Evolutionary conservation across 177 flowering plant species (phyloP).

Genomic region (Vitis hybrid): DNA sequence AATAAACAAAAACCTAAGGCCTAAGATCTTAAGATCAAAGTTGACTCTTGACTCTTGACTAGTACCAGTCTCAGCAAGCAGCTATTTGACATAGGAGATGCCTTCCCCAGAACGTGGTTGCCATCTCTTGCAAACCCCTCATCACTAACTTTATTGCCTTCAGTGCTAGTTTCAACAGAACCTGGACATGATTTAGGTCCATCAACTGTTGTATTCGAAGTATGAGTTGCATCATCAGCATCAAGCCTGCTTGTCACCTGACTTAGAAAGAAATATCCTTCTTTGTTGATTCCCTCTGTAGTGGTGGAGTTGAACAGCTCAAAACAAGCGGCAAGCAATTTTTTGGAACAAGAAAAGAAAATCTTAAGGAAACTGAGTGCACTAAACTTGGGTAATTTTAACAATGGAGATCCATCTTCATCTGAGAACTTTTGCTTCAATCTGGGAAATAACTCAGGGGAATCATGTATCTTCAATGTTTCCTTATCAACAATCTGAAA

Average conservation of each 20-base stretch:
- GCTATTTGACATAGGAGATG: slow-evolving; percentile 26
- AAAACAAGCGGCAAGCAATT: slow-evolving; percentile 73
- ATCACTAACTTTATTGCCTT: slow-evolving; percentile 14
- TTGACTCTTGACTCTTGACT: not conserved
- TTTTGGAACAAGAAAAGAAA: slow-evolving; percentile 68
- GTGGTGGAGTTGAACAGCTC: slow-evolving; percentile 52
- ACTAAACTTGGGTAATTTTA: slow-evolving; percentile 57
- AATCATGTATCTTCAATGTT: slow-evolving; percentile 45
- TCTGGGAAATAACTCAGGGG: slow-evolving; percentile 36
- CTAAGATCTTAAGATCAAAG: not conserved
- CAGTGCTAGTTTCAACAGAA: slow-evolving; percentile 21
- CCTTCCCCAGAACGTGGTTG: slow-evolving; percentile 17
- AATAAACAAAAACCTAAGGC: not conserved
- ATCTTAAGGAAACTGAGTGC: slow-evolving; percentile 61
- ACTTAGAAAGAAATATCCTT: slow-evolving; percentile 62
- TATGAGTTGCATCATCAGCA: slow-evolving; percentile 25
- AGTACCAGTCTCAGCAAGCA: slow-evolving; percentile 86
- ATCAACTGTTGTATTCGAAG: slow-evolving; percentile 20
- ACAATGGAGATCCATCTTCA: slow-evolving; percentile 41
- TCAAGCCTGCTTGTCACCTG: slow-evolving; percentile 53
- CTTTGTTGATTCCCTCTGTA: slow-evolving; percentile 42
- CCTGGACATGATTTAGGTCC: slow-evolving; percentile 23
- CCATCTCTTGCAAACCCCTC: slow-evolving; percentile 27
- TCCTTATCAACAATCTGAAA: slow-evolving; percentile 47
- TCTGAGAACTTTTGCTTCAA: slow-evolving; percentile 54